A percentile compares a stretch with the other conserved stretches of the same genome.
Conservation (phyloP, 495 filamentous ascomycete species). For the Trichoderma asperelloides region DNA sequence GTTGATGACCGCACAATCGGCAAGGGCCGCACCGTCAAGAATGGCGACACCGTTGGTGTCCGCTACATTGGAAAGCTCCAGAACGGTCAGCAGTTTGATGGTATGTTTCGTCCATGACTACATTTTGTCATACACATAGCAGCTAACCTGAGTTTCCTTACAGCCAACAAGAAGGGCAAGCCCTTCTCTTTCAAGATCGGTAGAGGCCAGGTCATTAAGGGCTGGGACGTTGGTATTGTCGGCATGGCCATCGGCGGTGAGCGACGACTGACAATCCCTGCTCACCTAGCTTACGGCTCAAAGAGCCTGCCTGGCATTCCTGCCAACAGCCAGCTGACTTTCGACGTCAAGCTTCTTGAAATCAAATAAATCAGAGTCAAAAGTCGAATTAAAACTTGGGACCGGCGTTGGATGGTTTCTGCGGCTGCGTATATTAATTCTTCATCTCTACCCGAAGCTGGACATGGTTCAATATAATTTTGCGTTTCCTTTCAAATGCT, state of each 20-base stretch:
- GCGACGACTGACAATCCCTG: constrained; percentile 80
- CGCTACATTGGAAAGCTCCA: constrained; percentile 95
- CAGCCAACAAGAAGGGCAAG: constrained; percentile 94
- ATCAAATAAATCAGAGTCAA: constrained; percentile 38
- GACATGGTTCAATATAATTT: neutral
- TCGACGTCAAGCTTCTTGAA: constrained; percentile 83
- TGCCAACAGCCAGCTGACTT: constrained; percentile 78
- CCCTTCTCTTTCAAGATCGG: constrained; percentile 94
- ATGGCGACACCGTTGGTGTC: constrained; percentile 78
- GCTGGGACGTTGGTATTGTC: constrained; percentile 89
- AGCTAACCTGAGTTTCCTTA: constrained; percentile 23
- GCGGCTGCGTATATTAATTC: constrained; percentile 1
- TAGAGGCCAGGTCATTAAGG: constrained; percentile 92
- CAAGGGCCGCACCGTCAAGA: constrained; percentile 70
- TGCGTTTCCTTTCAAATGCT: neutral
- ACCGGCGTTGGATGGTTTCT: constrained; percentile 2
- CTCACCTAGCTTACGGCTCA: constrained; percentile 78
- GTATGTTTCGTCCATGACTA: constrained; percentile 40
- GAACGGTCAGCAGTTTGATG: constrained; percentile 87
- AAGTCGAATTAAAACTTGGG: neutral
- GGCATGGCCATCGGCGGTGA: constrained; percentile 92
- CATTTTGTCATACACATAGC: neutral
- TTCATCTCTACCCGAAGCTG: neutral
- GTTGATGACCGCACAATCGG: constrained; percentile 93
- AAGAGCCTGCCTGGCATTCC: constrained; percentile 73